Base-by-base conservation (phyloP, 441 rosid species). In the Codiaeum variegatum region DNA sequence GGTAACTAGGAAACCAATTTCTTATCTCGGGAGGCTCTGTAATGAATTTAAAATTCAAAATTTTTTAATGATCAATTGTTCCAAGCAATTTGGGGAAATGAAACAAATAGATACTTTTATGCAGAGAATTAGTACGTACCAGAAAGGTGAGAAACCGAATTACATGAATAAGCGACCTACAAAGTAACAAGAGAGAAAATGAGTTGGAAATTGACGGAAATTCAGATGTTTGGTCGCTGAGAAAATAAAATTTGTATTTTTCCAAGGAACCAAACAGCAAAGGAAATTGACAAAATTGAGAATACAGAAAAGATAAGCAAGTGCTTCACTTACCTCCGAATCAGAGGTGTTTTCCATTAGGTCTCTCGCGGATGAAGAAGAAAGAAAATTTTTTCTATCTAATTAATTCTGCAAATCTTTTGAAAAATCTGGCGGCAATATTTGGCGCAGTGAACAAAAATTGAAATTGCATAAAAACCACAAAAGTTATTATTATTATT, bases 1-100 rank as follows among this genome's bases (percentile, higher is more conserved):
- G 62, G 68, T 76, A 83, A 72, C 88, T 83, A 28, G 86, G 66
- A 75, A 84, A 85, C 93, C 88, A 87, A 73, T 86, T 77, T 55
- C 86, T 61, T 66, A 85, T 65, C 24, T 86, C 85, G 40, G 88
- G 88, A 52, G 86, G 89, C 70, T 88, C 90, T 84, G 82, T 60
- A 28, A 66, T n/a, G 46, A 54, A 24, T 44, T 26, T 21, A 32
- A 77, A 71, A 36, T 42, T 42, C 44, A 52, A 40, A 36, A 24
- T 28, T 6, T 66, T n/a, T n/a, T n/a, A n/a, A 42, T 44, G 55
- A 28, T 47, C 3, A 32, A 19, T 31, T 60, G 64, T 42, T 31
- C 11, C 15, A 60, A 66, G 28, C 8, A 28, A 38, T 23, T 5
- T 15, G 15, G 6, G 5, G 5, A 54, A 13, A 51, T 28, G 6